phyloP scores from a whole-genome alignment of 768 basidiomycete species.

The Podaxis sp. region DNA sequence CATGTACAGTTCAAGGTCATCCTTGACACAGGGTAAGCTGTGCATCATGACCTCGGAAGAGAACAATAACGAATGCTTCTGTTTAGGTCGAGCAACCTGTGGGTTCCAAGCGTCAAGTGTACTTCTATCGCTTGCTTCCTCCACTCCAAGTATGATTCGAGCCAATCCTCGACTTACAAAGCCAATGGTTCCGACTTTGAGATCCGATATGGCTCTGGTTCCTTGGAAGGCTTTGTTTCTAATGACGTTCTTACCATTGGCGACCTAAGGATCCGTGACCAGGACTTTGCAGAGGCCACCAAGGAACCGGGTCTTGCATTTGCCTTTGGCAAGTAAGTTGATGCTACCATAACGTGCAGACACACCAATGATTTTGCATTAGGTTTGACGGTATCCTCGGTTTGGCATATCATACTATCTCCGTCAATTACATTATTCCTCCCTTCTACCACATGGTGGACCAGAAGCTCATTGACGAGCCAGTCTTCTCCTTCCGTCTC shows the following conservation, averaged over 20 bases:
- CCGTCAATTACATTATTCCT: slow-evolving; percentile 89
- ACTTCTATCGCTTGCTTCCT: slow-evolving; percentile 93
- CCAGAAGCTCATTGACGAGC: slow-evolving; percentile 75
- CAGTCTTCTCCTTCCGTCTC: slow-evolving; percentile 93
- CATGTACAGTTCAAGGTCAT: slow-evolving; percentile 82
- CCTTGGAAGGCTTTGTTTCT: slow-evolving; percentile 95
- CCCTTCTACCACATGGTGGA: slow-evolving; percentile 95
- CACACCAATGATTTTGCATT: background rate
- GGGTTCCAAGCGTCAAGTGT: slow-evolving; percentile 85
- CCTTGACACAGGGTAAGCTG: slow-evolving; percentile 79
- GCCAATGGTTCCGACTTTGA: slow-evolving; percentile 86
- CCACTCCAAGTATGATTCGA: slow-evolving; percentile 88
- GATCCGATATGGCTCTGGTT: slow-evolving; percentile 94
- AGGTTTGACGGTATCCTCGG: slow-evolving; percentile 97
- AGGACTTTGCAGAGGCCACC: slow-evolving; percentile 93
- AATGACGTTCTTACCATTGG: slow-evolving; percentile 79
- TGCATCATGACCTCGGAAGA: background rate
- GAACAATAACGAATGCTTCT: background rate
- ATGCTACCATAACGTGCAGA: background rate
- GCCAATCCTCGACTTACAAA: slow-evolving; percentile 80
- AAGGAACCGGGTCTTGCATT: slow-evolving; percentile 97
- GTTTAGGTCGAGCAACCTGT: slow-evolving; percentile 82
- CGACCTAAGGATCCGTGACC: slow-evolving; percentile 69
- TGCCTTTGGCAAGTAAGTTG: slow-evolving; percentile 87
- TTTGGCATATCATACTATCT: slow-evolving; percentile 92